Base-by-base conservation (phyloP, 176 grass and related monocot genomes). In the Oryza nivara region DNA sequence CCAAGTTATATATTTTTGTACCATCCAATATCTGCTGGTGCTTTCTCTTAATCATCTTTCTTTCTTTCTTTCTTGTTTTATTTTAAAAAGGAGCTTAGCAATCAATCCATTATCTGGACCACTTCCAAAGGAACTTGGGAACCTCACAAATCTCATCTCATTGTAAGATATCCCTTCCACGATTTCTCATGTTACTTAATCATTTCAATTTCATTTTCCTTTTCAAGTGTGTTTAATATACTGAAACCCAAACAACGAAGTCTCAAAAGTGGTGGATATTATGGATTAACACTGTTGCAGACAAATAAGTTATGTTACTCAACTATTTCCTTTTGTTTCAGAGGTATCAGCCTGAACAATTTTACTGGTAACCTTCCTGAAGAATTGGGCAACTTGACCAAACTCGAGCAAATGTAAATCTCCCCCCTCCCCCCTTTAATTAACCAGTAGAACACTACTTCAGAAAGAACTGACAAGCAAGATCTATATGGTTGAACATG, bases 301-400 rank as follows among this genome's bases (percentile, higher is more conserved):
- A 22, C 9, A 49, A 67, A 48, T 51, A 20, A 7, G 7, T 6
- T 66, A 56, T 69, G 7, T 4, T 8, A 25, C 11, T 84, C 9
- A 65, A 47, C 14, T 68, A 68, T 83, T n/a, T 34, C 6, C 8
- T 54, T 60, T 47, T 77, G 40, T 79, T 70, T 17, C 75, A 92
- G 86, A 65, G 38, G 86, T 23, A 54, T 86, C 17, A 51, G 67
- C 66, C 16, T 40, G 56, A 92, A 92, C 65, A 84, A 89, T 48
- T 92, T 92, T 76, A 87, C 36, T 11, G 87, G 91, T n/a, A 51
- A 74, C 40, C 78, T 92, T 58, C 87, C 91, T 51, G 14, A 68
- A 11, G 87, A 87, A 49, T 67, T 92, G 23, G 91, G 87, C 25
- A 87, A 92, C 73, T 63, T 92, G 81, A 3, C 72, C 73, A 87